A percentile compares a stretch with the other conserved stretches of the same genome.
phyloP scores from a whole-genome alignment of 2,329 filamentous ascomycete species.

The Penicillium griseofulvum region DNA sequence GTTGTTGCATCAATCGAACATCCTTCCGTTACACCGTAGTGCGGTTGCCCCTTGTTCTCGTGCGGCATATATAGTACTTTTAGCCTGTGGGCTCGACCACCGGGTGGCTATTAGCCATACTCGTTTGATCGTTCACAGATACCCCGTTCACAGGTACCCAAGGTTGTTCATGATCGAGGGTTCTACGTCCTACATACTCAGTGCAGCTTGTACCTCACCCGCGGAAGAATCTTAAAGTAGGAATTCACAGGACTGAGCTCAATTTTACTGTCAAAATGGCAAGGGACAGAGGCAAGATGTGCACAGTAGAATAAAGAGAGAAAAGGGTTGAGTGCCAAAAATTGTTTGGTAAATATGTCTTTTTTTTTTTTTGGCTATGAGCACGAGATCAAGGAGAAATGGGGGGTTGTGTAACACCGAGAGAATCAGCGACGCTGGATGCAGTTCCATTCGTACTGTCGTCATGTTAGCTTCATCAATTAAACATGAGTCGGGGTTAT shows the following conservation, averaged over 20 bases:
- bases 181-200: too few species aligned
- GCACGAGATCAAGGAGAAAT: not conserved
- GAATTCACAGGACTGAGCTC: not conserved
- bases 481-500: not conserved
- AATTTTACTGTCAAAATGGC: not conserved
- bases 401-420: not conserved
- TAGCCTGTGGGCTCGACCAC: not conserved
- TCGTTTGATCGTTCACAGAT: not conserved
- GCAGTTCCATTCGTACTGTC: constrained; percentile 58
- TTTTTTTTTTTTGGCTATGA: not conserved
- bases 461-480: constrained; percentile 17
- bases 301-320: not conserved
- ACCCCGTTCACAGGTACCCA: not conserved
- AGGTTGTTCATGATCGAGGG: not conserved
- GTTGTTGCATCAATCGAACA: too few species aligned
- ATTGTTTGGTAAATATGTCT: not conserved
- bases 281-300: not conserved
- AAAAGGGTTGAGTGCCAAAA: not conserved
- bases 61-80: not conserved
- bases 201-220: not conserved
- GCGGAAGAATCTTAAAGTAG: not conserved
- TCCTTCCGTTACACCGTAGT: not conserved
- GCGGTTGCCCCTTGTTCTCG: not conserved
- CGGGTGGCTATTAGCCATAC: not conserved
- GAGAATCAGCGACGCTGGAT: constrained; percentile 47